Base-by-base conservation (phyloP, 768 basidiomycete genomes). In the Naganishia vaughanmartiniae region DNA sequence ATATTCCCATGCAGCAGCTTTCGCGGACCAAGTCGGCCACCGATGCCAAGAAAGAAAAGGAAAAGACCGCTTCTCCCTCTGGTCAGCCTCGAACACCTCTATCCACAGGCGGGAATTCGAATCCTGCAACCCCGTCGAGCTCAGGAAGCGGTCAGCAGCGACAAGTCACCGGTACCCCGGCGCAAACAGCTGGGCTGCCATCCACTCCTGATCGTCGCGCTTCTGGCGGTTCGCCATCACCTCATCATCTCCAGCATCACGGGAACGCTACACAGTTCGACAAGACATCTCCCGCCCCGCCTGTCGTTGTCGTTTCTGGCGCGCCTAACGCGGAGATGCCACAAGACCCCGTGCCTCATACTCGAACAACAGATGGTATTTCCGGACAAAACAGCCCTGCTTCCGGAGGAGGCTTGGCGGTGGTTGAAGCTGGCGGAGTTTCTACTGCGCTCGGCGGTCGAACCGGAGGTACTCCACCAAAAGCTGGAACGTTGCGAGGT, bases 321-420 rank as follows among this genome's bases (percentile, higher is more conserved):
- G 78, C 78, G 33, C 79, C 76, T 60, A 80, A 76, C 31, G 74
- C 78, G 2, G 79, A 83, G 60, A 83, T 83, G 83, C 81, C 83
- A 0, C 56, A 73, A 5, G 83, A 83, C 67, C 82, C 81, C 0
- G 76, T 83, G 42, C 80, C 81, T 0, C 83, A 83, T 73, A 79
- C 80, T 1, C 82, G 76, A 0, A 74, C 30, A 0, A 55, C 31
- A n/a, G 60, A 54, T 55, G 60, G 60, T 4, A 31, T 42, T 53
- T 26, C 69, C 4, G 53, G 48, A 26, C 48, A 54, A 39, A 30
- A 30, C 24, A 54, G 30, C 28, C 53, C 66, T 34, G 14, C 54
- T 39, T 15, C 55, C 12, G 54, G 67, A 28, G 54, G 54, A 46
- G 65, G 46, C 11, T 33, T 66, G 9, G 28, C 65, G 30, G 46